These are phyloP conservation scores for Sarocladiaceae sp. DNA, from an alignment of 2,329 filamentous ascomycete genomes.

Conservation along the genomic window DNA sequence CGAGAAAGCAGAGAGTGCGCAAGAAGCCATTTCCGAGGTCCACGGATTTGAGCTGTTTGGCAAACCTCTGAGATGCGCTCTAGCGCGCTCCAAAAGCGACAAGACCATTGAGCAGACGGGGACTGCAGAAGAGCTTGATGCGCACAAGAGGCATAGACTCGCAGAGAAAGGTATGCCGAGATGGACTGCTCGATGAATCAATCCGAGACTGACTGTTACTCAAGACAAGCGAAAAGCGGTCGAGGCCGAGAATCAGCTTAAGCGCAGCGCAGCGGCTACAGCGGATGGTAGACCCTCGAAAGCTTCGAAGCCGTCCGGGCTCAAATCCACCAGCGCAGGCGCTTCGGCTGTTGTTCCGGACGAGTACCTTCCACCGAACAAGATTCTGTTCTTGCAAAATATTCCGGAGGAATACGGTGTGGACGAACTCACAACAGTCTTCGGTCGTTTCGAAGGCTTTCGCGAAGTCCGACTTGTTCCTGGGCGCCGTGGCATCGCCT, in stretches of 20 bases:
- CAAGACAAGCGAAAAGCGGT: conserved; percentile 73
- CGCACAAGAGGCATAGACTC: conserved; percentile 76
- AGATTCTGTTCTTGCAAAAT: conserved; percentile 92
- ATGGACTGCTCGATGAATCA: no score
- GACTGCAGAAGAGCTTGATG: conserved; percentile 77
- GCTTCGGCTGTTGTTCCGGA: conserved; percentile 79
- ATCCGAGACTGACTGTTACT: neutral
- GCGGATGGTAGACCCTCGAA: conserved; percentile 59
- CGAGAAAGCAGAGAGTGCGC: conserved; percentile 73
- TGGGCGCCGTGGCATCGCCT: conserved; percentile 82
- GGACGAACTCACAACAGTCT: conserved; percentile 74
- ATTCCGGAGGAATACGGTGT: conserved; percentile 82
- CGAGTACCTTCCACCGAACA: conserved; percentile 96
- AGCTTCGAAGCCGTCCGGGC: conserved; percentile 53
- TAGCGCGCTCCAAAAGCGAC: conserved; percentile 81
- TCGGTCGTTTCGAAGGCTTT: conserved; percentile 89
- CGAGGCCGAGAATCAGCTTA: conserved; percentile 74
- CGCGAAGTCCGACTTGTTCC: conserved; percentile 88
- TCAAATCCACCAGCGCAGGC: conserved; percentile 70
- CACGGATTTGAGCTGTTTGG: conserved; percentile 92
- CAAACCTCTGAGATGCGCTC: conserved; percentile 81
- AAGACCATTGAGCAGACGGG: conserved; percentile 74
- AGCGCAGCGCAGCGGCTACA: conserved; percentile 49
- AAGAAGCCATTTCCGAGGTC: conserved; percentile 78
- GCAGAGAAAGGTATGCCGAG: conserved; percentile 78